Evolutionary conservation across 169 alveolate genomes (phyloP), one percentile per base, ranked within the genome.

Genomic region (Nephromyces sp.): DNA sequence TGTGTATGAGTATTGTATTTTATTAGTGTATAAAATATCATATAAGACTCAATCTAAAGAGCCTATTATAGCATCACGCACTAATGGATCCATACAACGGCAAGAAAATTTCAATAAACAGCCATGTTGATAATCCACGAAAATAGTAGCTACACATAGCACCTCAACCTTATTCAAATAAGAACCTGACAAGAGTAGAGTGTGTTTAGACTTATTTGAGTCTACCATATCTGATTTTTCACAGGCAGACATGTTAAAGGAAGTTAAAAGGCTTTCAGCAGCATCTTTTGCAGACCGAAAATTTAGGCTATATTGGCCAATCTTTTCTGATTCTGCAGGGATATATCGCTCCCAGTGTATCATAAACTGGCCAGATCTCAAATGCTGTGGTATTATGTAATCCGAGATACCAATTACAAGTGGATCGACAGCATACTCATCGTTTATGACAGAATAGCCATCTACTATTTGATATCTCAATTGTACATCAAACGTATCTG

Each of bases 401-500:
- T 62, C 22, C 6, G 68, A 57, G 2, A 63, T 27, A 4, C 72
- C 21, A 35, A 74, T 8, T 32, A 61, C 31, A 53, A 74, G 70
- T 25, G 63, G 66, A 31, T 78, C 84, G n/a, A 78, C 34, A n/a
- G 76, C 74, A 28, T 72, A 62, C 33, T 71, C 77, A 68, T 78
- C 84, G n/a, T n/a, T n/a, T n/a, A n/a, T n/a, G n/a, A n/a, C n/a
- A 27, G 28, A 51, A 57, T 52, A 78, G 1, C 84, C 84, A 57
- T 77, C 79, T 25, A 35, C 34, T n/a, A 64, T 30, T 29, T 51
- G 32, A 28, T 28, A 74, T 2, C 35, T 25, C 53, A 34, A n/a
- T 32, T 6, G 63, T 4, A 70, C 74, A 0, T 27, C 24, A 27
- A 74, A 22, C 6, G 68, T n/a, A 30, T 22, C 80, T 0, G 66